These are phyloP conservation scores for Paraconiothyrium sp. DNA, from an alignment of 2,329 filamentous ascomycete genomes.

Conservation along the genomic window DNA sequence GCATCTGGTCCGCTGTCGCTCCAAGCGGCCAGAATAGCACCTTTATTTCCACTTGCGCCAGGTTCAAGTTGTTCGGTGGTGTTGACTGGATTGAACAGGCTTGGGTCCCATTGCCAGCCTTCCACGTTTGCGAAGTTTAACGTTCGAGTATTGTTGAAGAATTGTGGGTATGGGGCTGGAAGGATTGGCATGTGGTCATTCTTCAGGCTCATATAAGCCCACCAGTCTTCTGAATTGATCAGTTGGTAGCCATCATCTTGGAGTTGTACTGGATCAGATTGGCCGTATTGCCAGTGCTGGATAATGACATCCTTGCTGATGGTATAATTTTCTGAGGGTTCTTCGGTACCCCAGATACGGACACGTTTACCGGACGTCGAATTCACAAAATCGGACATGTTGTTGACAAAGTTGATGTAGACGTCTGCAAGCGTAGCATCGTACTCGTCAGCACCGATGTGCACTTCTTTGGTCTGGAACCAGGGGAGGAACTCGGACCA, in stretches of 20 bases:
- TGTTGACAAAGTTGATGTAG: slow-evolving; percentile 51
- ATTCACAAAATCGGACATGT: slow-evolving; percentile 46
- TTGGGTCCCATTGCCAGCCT: slow-evolving; percentile 59
- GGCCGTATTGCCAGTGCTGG: slow-evolving; percentile 61
- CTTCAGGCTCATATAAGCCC: slow-evolving; percentile 65
- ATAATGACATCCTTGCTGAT: slow-evolving; percentile 54
- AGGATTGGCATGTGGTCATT: slow-evolving; percentile 61
- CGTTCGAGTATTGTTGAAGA: slow-evolving; percentile 57
- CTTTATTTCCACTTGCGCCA: slow-evolving; percentile 44
- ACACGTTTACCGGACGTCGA: slow-evolving; percentile 42
- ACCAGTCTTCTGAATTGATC: slow-evolving; percentile 62
- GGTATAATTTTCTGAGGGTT: slow-evolving; percentile 52
- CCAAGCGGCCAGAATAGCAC: slow-evolving; percentile 55
- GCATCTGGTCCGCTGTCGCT: slow-evolving; percentile 61
- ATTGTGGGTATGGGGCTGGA: slow-evolving; percentile 58
- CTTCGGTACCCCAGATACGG: slow-evolving; percentile 55
- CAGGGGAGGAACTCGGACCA: slow-evolving; percentile 52
- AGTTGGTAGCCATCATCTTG: slow-evolving; percentile 50
- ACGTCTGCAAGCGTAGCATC: slow-evolving; percentile 45
- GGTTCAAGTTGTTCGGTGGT: slow-evolving; percentile 50
- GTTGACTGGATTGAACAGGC: slow-evolving; percentile 57
- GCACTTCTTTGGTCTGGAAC: slow-evolving; percentile 50
- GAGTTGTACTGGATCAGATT: slow-evolving; percentile 57
- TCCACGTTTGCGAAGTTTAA: slow-evolving; percentile 55
- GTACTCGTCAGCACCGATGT: slow-evolving; percentile 52